Conservation (phyloP, 2,329 filamentous ascomycete genomes). For the Sordariomycetes sp. region DNA sequence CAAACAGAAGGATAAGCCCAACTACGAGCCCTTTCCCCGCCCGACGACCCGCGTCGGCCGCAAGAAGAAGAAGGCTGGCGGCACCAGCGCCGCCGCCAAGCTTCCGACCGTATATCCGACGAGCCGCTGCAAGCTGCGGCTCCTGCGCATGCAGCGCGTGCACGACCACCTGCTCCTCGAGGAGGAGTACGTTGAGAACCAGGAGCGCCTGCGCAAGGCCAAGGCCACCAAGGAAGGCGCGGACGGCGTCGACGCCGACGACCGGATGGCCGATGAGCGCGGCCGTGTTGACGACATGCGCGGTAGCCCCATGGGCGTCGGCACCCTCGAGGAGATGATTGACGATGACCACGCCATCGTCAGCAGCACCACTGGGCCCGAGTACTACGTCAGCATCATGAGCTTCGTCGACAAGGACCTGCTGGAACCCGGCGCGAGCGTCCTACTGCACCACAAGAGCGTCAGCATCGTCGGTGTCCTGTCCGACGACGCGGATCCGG, state of each 20-base stretch:
- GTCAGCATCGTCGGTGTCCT: conserved; percentile 96
- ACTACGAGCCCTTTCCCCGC: conserved; percentile 96
- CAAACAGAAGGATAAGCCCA: conserved; percentile 91
- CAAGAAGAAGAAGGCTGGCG: conserved; percentile 95
- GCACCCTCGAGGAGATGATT: conserved; percentile 95
- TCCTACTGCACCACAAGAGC: conserved; percentile 92
- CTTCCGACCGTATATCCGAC: conserved; percentile 89
- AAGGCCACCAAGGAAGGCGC: conserved; percentile 66
- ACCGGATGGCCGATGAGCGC: conserved; percentile 88
- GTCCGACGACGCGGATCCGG: conserved; percentile 88
- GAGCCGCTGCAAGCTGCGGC: conserved; percentile 91
- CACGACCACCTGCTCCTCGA: conserved; percentile 95
- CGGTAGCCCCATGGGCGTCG: conserved; percentile 96
- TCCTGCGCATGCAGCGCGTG: conserved; percentile 95
- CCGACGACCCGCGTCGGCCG: conserved; percentile 93
- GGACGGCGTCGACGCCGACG: conserved; percentile 61
- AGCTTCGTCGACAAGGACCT: conserved; percentile 99
- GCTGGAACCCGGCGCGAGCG: conserved; percentile 88
- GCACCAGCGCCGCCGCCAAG: conserved; percentile 89
- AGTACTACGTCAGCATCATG: conserved; percentile 99
- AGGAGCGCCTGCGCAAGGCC: conserved; percentile 86
- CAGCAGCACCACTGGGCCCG: conserved; percentile 89
- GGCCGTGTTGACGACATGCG: conserved; percentile 96
- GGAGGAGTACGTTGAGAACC: conserved; percentile 98
- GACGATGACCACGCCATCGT: conserved; percentile 99